Percentiles rank a stretch among this genome's conserved stretches.
phyloP scores from a whole-genome alignment of 2,329 filamentous ascomycete genomes.

The Fusarium sp. region DNA sequence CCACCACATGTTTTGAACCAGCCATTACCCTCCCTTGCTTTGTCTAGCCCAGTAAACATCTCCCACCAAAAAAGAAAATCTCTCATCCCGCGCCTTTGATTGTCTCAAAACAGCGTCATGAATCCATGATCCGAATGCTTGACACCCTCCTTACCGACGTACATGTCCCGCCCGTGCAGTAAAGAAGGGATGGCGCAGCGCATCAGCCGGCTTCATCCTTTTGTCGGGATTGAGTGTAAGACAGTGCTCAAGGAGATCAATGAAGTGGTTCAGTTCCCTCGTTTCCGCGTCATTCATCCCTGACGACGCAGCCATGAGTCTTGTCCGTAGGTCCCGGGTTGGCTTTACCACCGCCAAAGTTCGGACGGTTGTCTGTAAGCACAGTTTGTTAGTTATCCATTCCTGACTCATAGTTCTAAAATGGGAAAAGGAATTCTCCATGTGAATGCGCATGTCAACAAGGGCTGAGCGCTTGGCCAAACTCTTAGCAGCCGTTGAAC shows the following conservation, averaged over 20 bases:
- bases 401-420: slow-evolving; percentile 26
- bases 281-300: slow-evolving; percentile 79
- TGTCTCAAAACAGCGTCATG: slow-evolving; percentile 21
- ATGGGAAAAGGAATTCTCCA: slow-evolving; percentile 3
- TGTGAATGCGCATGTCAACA: slow-evolving; percentile 16
- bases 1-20: slow-evolving; percentile 20
- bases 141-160: slow-evolving; percentile 33
- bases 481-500: slow-evolving; percentile 27
- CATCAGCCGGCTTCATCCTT: slow-evolving; percentile 86
- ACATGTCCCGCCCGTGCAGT: slow-evolving; percentile 49
- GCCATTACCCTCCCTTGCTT: slow-evolving; percentile 23
- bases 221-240: slow-evolving; percentile 92
- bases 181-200: slow-evolving; percentile 90
- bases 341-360: slow-evolving; percentile 78
- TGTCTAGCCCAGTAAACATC: slow-evolving; percentile 25
- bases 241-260: slow-evolving; percentile 89
- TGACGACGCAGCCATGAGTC: slow-evolving; percentile 78
- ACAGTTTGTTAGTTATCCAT: slow-evolving; percentile 33
- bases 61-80: not conserved
- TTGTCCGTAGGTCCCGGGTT: slow-evolving; percentile 81
- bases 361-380: slow-evolving; percentile 70
- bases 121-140: slow-evolving; percentile 8
- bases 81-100: slow-evolving; percentile 1
- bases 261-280: slow-evolving; percentile 83
- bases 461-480: slow-evolving; percentile 29